Evolutionary conservation across 768 basidiomycete genomes (phyloP).

Genomic region (Mrakia gelida): DNA sequence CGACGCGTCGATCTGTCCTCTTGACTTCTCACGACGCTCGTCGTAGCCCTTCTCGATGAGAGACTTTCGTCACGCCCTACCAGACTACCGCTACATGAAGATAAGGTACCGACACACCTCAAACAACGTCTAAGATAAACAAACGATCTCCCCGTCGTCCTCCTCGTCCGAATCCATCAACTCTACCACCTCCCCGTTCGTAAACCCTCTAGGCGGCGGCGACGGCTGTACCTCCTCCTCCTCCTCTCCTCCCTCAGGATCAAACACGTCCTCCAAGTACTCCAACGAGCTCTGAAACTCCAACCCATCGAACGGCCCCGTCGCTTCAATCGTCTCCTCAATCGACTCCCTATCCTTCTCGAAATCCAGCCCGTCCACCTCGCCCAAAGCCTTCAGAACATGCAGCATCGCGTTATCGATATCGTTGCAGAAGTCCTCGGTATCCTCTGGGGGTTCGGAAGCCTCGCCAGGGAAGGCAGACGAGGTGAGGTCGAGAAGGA

Average conservation of each 20-base stretch:
- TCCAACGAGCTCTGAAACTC: neutral
- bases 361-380: neutral
- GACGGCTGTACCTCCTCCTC: neutral
- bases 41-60: too few relatives aligned
- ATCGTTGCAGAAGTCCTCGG: neutral
- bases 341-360: neutral
- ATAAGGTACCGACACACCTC: neutral
- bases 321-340: neutral
- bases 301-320: neutral
- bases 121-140: neutral
- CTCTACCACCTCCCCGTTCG: neutral
- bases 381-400: neutral
- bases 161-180: neutral
- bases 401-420: neutral
- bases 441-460: neutral
- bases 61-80: too few relatives aligned
- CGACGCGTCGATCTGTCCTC: too few relatives aligned
- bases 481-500: neutral
- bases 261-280: neutral
- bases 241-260: neutral
- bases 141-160: neutral
- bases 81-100: too few relatives aligned
- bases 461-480: neutral
- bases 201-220: neutral
- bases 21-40: too few relatives aligned